These are phyloP conservation scores for Lenzites betulinus DNA, from an alignment of 768 basidiomycete species.

Conservation along the genomic window DNA sequence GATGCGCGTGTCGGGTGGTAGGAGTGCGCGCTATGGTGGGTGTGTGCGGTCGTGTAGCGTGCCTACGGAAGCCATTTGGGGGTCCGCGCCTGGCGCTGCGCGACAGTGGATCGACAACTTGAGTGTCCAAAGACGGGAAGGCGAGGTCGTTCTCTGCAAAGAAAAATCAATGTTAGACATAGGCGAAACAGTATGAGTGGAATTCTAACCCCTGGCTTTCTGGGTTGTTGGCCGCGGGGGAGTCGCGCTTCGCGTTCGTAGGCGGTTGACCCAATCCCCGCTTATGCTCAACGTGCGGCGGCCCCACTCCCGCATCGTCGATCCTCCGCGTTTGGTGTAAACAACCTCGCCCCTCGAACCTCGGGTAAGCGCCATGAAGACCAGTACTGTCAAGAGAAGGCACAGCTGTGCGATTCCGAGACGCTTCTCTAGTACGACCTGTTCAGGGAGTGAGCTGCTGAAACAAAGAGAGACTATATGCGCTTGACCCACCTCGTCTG, in stretches of 20 bases:
- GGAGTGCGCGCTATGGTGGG: slow-evolving; percentile 24
- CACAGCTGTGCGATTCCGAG: slow-evolving; percentile 87
- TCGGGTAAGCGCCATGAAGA: slow-evolving; percentile 86
- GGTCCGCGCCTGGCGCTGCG: not conserved
- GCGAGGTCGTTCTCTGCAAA: slow-evolving; percentile 16
- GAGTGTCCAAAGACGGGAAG: slow-evolving; percentile 22
- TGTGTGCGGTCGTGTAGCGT: slow-evolving; percentile 22
- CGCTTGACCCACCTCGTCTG: slow-evolving; percentile 66
- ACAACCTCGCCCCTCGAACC: slow-evolving; percentile 51
- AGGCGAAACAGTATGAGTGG: not conserved
- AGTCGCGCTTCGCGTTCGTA: slow-evolving; percentile 37
- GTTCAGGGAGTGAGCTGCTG: not conserved
- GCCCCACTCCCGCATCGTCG: slow-evolving; percentile 54
- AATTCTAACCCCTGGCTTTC: slow-evolving; percentile 10
- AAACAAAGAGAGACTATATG: not conserved
- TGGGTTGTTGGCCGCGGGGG: slow-evolving; percentile 11
- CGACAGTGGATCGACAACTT: slow-evolving; percentile 12
- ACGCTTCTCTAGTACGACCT: slow-evolving; percentile 89
- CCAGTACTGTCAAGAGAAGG: slow-evolving; percentile 76
- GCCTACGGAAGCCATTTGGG: slow-evolving; percentile 3
- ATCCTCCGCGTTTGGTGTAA: slow-evolving; percentile 18
- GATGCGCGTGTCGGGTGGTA: slow-evolving; percentile 18
- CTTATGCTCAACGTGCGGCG: slow-evolving; percentile 56
- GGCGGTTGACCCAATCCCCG: slow-evolving; percentile 50
- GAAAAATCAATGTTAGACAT: not conserved